Evolutionary conservation across 768 basidiomycete genomes (phyloP), one percentile per base, ranked within the genome.

Genomic region (Sutorius australiensis): DNA sequence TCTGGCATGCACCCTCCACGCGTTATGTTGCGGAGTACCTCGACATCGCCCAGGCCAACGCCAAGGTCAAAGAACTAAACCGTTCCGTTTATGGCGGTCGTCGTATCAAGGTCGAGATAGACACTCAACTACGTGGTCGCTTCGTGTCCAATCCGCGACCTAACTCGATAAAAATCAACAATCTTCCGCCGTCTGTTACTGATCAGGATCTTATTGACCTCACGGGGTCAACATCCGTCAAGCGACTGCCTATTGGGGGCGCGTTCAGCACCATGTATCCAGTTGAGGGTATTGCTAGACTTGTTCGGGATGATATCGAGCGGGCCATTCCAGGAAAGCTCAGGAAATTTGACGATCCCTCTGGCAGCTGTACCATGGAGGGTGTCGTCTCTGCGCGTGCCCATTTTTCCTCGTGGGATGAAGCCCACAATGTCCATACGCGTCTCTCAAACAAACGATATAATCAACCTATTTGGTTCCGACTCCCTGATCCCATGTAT

Each of bases 1-100:
- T 73, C 11, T 87, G 83, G 80, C 71, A 65, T 6, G 65, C 68
- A 1, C 82, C 82, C 2, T 78, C 76, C n/a, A 60, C 61, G 5
- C 65, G 73, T 2, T 75, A 77, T 53, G 56, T 79, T n/a, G 81
- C 72, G 1, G 73, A 69, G 4, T 86, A 78, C 55, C 6, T 46
- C 5, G 64, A 67, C 54, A 3, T 51, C 6, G 41, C 54, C 8
- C 32, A 57, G 3, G 68, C 64, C 36, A 48, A 41, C 7, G 57
- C 52, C 24, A 77, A 75, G 57, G 72, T 71, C 5, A 57, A 50
- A 19, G 57, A 63, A 28, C 64, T 84, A 34, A 57, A 83, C 42
- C 66, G 71, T 16, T 55, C 44, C 19, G 40, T 67, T 6, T 66
- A 73, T 46, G 58, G 59, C 21, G 78, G 77, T 12, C 77, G 78